These are phyloP conservation scores for Trichoderma harzianum DNA, from an alignment of 2,329 filamentous ascomycete species.

Conservation along the genomic window DNA sequence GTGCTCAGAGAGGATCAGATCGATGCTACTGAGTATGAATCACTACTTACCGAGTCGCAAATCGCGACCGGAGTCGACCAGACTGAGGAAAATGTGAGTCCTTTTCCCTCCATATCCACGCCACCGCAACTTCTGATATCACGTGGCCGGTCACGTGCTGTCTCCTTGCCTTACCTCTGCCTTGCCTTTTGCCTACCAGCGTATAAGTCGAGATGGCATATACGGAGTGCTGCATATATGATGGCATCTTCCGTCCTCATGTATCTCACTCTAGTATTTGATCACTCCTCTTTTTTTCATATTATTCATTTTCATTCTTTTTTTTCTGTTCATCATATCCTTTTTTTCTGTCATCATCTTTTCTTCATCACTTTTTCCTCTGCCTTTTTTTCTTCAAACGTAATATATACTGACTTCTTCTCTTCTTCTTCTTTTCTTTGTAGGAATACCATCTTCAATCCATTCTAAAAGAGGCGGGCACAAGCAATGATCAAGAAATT, in stretches of 20 bases:
- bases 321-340: background rate
- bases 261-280: background rate
- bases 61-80: constrained; percentile 97
- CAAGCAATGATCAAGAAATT: constrained; percentile 58
- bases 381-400: background rate
- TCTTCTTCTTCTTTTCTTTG: background rate
- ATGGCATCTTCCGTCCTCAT: background rate
- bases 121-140: constrained; percentile 38
- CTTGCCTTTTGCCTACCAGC: constrained; percentile 13
- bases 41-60: constrained; percentile 76
- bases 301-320: background rate
- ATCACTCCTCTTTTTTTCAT: background rate
- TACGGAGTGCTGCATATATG: background rate
- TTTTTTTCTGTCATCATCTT: background rate
- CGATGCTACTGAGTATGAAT: constrained; percentile 81
- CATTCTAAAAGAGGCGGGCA: constrained; percentile 58
- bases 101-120: constrained; percentile 24
- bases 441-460: constrained; percentile 96
- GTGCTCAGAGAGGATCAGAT: constrained; percentile 89
- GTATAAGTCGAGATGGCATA: background rate
- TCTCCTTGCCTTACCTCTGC: constrained; percentile 28
- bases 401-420: background rate
- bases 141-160: constrained; percentile 48
- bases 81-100: constrained; percentile 91
- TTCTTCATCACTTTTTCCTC: background rate